Percentiles rank a stretch among this genome's conserved stretches.
Conservation (phyloP, 345 rosid species). For the Theobroma cacao region DNA sequence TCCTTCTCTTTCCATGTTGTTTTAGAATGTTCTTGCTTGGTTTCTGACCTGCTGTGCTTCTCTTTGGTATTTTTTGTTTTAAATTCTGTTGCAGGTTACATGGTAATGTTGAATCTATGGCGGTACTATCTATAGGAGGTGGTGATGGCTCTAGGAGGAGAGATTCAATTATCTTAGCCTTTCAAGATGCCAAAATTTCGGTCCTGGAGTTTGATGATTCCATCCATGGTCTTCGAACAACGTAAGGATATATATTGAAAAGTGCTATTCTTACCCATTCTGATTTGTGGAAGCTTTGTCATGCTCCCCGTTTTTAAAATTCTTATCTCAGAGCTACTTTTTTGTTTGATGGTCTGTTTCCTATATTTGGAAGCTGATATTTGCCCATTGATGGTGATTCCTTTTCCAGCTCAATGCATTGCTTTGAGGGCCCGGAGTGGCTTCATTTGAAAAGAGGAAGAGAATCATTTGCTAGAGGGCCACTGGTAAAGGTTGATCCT, state of each 20-base stretch:
- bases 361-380: not conserved
- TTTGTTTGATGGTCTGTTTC: not conserved
- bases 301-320: not conserved
- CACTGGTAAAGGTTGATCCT: slow-evolving; percentile 87
- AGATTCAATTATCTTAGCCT: slow-evolving; percentile 74
- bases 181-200: slow-evolving; percentile 79
- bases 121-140: slow-evolving; percentile 64
- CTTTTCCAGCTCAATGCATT: slow-evolving; percentile 90
- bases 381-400: slow-evolving; percentile 9
- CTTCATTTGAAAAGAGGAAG: slow-evolving; percentile 91
- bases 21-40: not conserved
- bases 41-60: not conserved
- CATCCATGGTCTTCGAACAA: slow-evolving; percentile 70
- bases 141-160: slow-evolving; percentile 64
- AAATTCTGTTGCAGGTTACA: slow-evolving; percentile 54
- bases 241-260: slow-evolving; percentile 33
- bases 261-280: not conserved
- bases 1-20: not conserved
- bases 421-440: slow-evolving; percentile 98
- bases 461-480: slow-evolving; percentile 87
- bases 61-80: not conserved
- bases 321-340: not conserved
- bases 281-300: slow-evolving; percentile 5
- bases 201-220: slow-evolving; percentile 96
- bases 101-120: slow-evolving; percentile 88